Conservation (phyloP, 116 monocot genomes). For the Trichopus zeylanicus region DNA sequence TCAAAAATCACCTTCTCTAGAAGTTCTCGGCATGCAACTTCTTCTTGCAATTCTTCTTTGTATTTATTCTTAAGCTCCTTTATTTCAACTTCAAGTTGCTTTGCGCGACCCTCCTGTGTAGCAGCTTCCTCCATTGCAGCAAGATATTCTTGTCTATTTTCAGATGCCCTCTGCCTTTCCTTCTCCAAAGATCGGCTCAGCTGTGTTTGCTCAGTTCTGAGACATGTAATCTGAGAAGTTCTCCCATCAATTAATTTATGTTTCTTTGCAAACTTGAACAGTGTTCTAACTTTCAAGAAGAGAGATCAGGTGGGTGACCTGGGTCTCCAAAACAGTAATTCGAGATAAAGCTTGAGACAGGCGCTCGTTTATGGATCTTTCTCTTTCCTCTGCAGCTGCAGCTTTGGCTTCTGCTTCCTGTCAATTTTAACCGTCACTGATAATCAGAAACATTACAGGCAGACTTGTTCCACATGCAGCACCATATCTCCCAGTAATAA, state of each 20-base stretch:
- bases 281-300: too few relatives aligned
- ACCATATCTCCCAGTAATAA: background rate
- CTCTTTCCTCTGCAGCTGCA: slow-evolving; percentile 85
- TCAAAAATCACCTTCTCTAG: slow-evolving; percentile 52
- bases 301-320: too few relatives aligned
- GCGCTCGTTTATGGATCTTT: slow-evolving; percentile 72
- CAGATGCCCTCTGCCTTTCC: slow-evolving; percentile 93
- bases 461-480: background rate
- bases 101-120: slow-evolving; percentile 84
- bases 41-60: slow-evolving; percentile 73
- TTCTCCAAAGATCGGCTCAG: slow-evolving; percentile 83
- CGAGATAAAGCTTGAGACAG: slow-evolving; percentile 76
- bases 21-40: slow-evolving; percentile 52
- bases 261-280: too few relatives aligned
- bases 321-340: slow-evolving; percentile 86
- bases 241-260: too few relatives aligned
- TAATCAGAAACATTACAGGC: background rate
- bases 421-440: background rate
- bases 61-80: slow-evolving; percentile 70
- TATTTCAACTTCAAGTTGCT: slow-evolving; percentile 91
- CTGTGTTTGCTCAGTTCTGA: slow-evolving; percentile 94
- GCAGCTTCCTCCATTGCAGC: slow-evolving; percentile 89
- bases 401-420: slow-evolving; percentile 99
- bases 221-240: slow-evolving; percentile 69
- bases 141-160: slow-evolving; percentile 92